Conservation (phyloP, 169 alveolate genomes). For the Eimeria sp. region DNA sequence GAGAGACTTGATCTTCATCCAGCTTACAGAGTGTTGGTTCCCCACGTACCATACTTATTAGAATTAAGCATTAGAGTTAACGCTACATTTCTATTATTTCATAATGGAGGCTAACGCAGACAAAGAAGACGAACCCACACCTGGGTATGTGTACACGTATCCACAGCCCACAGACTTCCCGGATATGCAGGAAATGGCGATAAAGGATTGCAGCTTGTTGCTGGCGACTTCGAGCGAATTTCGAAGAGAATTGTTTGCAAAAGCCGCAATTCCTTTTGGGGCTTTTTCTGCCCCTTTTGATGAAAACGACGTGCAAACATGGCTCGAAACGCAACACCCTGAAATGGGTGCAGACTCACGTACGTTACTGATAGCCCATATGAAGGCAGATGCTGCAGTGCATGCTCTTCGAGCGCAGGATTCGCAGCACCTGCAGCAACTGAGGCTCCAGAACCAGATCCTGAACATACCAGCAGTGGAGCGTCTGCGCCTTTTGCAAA, state of each 20-base stretch:
- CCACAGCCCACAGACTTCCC: constrained; percentile 60
- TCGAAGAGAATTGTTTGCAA: constrained; percentile 39
- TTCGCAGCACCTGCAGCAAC: constrained; percentile 63
- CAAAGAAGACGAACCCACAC: not conserved
- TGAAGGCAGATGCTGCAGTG: constrained; percentile 68
- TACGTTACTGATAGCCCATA: constrained; percentile 52
- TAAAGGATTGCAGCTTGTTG: constrained; percentile 52
- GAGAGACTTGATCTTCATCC: not conserved
- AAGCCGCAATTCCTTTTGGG: constrained; percentile 53
- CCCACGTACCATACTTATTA: not conserved
- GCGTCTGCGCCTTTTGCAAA: constrained; percentile 16
- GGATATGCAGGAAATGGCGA: constrained; percentile 47
- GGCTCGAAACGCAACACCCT: constrained; percentile 62
- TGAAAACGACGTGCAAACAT: constrained; percentile 52
- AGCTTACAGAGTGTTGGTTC: not conserved
- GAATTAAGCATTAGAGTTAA: not conserved
- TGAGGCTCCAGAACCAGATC: constrained; percentile 64
- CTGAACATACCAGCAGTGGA: constrained; percentile 33
- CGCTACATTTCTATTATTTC: not conserved
- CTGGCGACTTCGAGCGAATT: constrained; percentile 46
- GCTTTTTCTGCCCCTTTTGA: constrained; percentile 50
- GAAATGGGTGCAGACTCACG: constrained; percentile 6
- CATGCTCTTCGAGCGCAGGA: constrained; percentile 49
- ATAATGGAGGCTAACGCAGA: constrained; percentile 15
- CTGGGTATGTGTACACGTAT: constrained; percentile 21